Evolutionary conservation across 1,284 basidiomycete genomes (phyloP).

Genomic region (Chalciporus sp.): DNA sequence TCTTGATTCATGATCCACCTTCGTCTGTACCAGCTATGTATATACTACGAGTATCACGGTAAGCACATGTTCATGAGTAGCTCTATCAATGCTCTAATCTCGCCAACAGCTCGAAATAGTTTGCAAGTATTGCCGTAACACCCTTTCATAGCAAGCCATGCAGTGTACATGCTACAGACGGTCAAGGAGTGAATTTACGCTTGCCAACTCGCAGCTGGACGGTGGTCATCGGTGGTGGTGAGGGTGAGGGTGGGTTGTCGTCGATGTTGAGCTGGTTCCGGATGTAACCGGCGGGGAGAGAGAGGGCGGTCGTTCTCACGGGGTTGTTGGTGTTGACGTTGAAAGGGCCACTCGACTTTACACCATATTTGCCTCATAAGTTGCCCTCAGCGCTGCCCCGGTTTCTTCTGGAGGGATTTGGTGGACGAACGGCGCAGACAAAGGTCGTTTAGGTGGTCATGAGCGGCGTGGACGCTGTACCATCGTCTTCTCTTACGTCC

Average conservation of each 20-base stretch:
- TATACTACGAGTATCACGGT: background rate
- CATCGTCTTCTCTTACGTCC: constrained; percentile 33
- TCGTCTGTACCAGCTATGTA: background rate
- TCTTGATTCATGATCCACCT: background rate
- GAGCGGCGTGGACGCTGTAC: constrained; percentile 34
- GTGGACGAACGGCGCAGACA: constrained; percentile 26
- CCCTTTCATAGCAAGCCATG: background rate
- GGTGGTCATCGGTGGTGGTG: background rate
- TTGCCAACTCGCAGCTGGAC: background rate
- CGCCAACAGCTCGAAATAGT: background rate
- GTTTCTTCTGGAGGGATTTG: constrained; percentile 23
- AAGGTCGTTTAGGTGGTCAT: constrained; percentile 33
- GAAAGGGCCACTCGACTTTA: constrained; percentile 31
- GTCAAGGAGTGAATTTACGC: background rate
- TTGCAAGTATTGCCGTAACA: background rate
- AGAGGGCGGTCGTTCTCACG: constrained; percentile 25
- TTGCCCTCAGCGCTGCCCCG: constrained; percentile 13
- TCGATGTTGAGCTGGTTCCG: constrained; percentile 2
- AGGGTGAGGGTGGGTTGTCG: background rate
- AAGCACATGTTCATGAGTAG: background rate
- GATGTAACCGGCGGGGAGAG: constrained; percentile 17
- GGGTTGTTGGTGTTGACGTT: constrained; percentile 20
- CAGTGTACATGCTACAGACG: background rate
- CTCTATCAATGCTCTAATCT: background rate
- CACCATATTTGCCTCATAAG: constrained; percentile 22